Evolutionary conservation across 768 basidiomycete species (phyloP), one percentile per base, ranked within the genome.

Genomic region (Mrakia hoshinonis): DNA sequence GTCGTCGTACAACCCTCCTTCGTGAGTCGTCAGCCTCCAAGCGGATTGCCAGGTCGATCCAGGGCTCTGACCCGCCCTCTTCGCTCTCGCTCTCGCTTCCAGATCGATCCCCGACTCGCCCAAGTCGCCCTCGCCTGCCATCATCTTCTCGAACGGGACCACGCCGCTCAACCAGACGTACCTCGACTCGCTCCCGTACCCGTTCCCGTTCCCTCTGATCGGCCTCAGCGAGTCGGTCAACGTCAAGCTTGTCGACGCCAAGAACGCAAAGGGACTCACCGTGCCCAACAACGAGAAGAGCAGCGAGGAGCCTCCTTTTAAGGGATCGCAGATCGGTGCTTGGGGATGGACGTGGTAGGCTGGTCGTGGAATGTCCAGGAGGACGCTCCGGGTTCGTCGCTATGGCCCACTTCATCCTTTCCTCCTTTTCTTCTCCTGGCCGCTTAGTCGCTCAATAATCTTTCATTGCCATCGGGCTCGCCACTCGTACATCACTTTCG

Each of bases 1-100:
- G 0, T 54, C 66, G 24, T 54, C 52, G 15, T 67, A 39, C 24
- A 67, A 67, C 52, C 52, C 66, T 15, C 66, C 66, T 26, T 55
- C 66, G 36, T 51, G 13, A 34, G 31, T 58, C n/a, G n/a, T n/a
- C n/a, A n/a, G n/a, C n/a, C n/a, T n/a, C n/a, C n/a, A n/a, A n/a
- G n/a, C n/a, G n/a, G n/a, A n/a, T n/a, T n/a, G n/a, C n/a, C n/a
- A n/a, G n/a, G n/a, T n/a, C n/a, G n/a, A n/a, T n/a, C n/a, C n/a
- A n/a, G n/a, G n/a, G n/a, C n/a, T n/a, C n/a, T n/a, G n/a, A n/a
- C n/a, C 43, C 15, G 43, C 4, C 24, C 24, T 7, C 20, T 31
- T 34, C 55, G 29, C 6, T 34, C 20, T 20, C 15, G 10, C 9
- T 4, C 24, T 12, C 4, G 0, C 55, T 18, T 58, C 15, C 15